Evolutionary conservation across 371 early-diverging fungal genomes (phyloP).

Genomic region (Cladochytrium tenue): DNA sequence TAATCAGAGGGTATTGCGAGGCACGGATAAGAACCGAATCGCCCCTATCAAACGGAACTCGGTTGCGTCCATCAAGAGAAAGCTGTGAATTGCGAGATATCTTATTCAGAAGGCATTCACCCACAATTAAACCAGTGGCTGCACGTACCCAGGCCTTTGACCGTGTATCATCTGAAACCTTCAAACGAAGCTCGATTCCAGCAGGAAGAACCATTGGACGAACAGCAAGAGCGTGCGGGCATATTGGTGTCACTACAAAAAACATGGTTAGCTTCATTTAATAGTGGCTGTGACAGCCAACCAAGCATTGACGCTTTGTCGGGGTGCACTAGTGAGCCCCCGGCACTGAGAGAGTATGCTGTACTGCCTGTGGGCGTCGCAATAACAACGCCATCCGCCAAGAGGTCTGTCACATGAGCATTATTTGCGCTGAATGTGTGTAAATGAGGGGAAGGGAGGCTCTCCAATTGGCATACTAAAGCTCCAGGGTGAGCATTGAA

Average conservation of each 20-base stretch:
- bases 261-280: background rate
- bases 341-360: slow-evolving; percentile 66
- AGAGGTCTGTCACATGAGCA: slow-evolving; percentile 45
- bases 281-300: background rate
- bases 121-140: background rate
- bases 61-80: slow-evolving; percentile 75
- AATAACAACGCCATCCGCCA: slow-evolving; percentile 84
- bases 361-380: slow-evolving; percentile 88
- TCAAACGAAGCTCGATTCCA: slow-evolving; percentile 58
- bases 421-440: slow-evolving; percentile 64
- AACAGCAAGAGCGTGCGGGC: slow-evolving; percentile 78
- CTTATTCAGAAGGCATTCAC: background rate
- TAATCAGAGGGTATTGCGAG: slow-evolving; percentile 79
- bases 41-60: slow-evolving; percentile 82
- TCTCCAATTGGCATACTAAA: background rate
- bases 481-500: background rate
- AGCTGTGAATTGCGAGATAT: slow-evolving; percentile 1
- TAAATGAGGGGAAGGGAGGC: background rate
- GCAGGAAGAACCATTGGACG: slow-evolving; percentile 90
- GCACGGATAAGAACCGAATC: slow-evolving; percentile 84
- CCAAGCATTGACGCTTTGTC: slow-evolving; percentile 80
- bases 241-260: slow-evolving; percentile 81
- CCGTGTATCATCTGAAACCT: slow-evolving; percentile 37
- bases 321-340: slow-evolving; percentile 84
- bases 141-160: slow-evolving; percentile 50